A percentile compares a stretch with the other conserved stretches of the same genome.
phyloP scores from a whole-genome alignment of 2,329 filamentous ascomycete species.

The Fusarium veterinarium region DNA sequence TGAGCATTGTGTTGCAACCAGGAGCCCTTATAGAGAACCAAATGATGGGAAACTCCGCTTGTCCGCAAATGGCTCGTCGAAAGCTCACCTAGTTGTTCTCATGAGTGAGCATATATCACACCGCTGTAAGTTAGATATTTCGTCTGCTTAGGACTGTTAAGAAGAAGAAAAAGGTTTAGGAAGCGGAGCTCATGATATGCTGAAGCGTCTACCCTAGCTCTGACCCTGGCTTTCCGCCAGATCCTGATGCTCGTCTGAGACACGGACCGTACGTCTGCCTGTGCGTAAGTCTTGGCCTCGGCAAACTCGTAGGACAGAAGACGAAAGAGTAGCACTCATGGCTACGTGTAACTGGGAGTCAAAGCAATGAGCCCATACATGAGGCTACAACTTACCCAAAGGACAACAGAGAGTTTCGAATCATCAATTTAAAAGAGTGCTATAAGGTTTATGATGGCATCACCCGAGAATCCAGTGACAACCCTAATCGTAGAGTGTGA shows the following conservation, averaged over 20 bases:
- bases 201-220: neutral
- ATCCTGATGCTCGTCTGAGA: conserved; percentile 10
- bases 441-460: neutral
- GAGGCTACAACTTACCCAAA: conserved; percentile 4
- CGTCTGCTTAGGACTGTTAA: neutral
- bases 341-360: conserved; percentile 1
- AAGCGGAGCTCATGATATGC: neutral
- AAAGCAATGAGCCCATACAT: neutral
- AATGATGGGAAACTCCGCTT: conserved; percentile 14
- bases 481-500: neutral
- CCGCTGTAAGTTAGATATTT: neutral
- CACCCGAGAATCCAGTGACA: neutral
- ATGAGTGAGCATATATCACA: neutral
- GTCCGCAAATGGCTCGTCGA: neutral
- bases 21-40: neutral
- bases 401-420: neutral
- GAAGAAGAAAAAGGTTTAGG: neutral
- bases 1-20: conserved; percentile 4
- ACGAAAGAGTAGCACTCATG: neutral
- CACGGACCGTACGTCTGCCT: conserved; percentile 21
- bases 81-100: neutral
- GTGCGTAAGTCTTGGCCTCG: conserved; percentile 9
- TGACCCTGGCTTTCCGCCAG: neutral
- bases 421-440: neutral
- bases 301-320: conserved; percentile 2